These are phyloP conservation scores for Didymosphaeria variabile DNA, from an alignment of 2,329 filamentous ascomycete genomes.

Conservation along the genomic window DNA sequence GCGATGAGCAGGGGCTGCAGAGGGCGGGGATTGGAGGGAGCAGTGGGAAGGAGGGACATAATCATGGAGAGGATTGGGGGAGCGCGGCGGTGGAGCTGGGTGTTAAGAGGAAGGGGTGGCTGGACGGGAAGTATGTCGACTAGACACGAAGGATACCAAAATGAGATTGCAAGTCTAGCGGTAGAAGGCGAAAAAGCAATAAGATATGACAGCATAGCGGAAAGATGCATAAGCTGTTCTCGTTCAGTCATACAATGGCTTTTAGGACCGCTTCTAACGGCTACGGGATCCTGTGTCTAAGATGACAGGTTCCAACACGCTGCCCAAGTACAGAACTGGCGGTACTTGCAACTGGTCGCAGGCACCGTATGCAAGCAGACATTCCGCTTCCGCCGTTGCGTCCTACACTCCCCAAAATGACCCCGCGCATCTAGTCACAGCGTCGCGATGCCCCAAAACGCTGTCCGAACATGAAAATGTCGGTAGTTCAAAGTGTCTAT, in stretches of 20 bases:
- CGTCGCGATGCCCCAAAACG: background rate
- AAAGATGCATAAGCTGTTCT: background rate
- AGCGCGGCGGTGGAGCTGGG: slow-evolving; percentile 93
- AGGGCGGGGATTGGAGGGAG: slow-evolving; percentile 74
- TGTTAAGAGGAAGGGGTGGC: slow-evolving; percentile 85
- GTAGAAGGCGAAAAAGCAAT: background rate
- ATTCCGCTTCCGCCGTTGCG: too few species aligned
- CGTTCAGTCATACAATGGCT: background rate
- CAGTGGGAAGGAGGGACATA: slow-evolving; percentile 68
- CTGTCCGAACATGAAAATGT: too few species aligned
- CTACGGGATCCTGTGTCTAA: too few species aligned
- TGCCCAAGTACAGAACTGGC: too few species aligned
- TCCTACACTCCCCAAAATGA: background rate
- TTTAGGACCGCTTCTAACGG: background rate
- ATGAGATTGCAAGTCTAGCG: background rate
- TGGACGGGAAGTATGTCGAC: slow-evolving; percentile 69
- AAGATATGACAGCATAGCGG: background rate
- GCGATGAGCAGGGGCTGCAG: slow-evolving; percentile 84
- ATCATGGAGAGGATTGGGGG: slow-evolving; percentile 98
- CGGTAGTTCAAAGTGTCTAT: too few species aligned
- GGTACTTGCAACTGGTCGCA: too few species aligned
- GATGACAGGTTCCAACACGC: too few species aligned
- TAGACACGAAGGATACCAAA: slow-evolving; percentile 29
- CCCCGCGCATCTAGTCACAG: background rate
- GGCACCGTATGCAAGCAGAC: too few species aligned